Conservation (phyloP, 1,139 yeast species). For the Pichia sp. region DNA sequence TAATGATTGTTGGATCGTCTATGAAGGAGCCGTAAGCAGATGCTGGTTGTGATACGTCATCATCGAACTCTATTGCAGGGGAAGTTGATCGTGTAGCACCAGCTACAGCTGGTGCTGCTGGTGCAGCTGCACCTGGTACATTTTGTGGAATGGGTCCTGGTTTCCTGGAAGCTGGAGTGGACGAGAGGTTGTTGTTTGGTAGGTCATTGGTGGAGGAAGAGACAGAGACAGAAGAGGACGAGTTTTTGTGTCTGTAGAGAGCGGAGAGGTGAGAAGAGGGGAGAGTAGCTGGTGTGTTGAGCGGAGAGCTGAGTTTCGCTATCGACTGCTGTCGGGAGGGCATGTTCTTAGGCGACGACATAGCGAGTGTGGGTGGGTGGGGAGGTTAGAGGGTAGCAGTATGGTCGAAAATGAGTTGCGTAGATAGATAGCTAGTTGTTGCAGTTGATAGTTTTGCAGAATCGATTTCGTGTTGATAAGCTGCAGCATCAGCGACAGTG, state of each 20-base stretch:
- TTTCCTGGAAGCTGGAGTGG: not conserved
- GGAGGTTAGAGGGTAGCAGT: not conserved
- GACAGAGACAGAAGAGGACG: conserved; percentile 9
- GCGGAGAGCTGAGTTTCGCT: conserved; percentile 12
- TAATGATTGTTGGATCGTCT: conserved; percentile 25
- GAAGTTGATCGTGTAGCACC: conserved; percentile 7
- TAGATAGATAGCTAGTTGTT: no score
- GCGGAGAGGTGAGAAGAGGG: conserved; percentile 9
- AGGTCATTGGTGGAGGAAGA: conserved; percentile 1
- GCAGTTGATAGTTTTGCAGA: no score
- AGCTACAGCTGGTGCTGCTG: not conserved
- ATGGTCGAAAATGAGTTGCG: no score
- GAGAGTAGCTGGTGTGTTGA: conserved; percentile 9
- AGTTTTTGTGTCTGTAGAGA: conserved; percentile 8
- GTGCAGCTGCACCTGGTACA: no score
- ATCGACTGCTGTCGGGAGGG: conserved; percentile 16
- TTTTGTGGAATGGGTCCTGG: no score
- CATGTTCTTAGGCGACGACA: conserved; percentile 19
- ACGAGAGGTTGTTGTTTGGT: conserved; percentile 1
- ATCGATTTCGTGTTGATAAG: no score
- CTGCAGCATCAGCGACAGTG: no score
- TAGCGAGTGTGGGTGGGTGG: not conserved
- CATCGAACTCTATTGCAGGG: conserved; percentile 15
- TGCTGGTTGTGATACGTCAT: conserved; percentile 10
- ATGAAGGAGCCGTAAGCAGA: conserved; percentile 20